These are phyloP conservation scores for Apiospora rasikravindrae DNA, from an alignment of 2,329 filamentous ascomycete genomes.

Conservation along the genomic window DNA sequence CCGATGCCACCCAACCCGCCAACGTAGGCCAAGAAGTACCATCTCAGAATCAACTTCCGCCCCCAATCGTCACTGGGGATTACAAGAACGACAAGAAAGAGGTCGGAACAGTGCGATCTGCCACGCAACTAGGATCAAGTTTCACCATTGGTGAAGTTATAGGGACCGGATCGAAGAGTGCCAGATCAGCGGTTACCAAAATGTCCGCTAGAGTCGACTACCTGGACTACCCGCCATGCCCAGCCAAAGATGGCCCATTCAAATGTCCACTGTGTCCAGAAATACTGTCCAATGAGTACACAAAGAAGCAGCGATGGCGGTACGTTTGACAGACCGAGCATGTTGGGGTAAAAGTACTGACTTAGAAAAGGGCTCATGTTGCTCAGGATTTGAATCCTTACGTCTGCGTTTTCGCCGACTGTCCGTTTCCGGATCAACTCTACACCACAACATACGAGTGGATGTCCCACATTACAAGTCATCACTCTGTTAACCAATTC, in stretches of 20 bases:
- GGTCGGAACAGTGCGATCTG: background rate
- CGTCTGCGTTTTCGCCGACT: background rate
- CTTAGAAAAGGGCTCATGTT: background rate
- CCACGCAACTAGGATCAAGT: background rate
- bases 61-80: background rate
- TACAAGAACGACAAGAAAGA: background rate
- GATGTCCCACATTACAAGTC: too few species aligned
- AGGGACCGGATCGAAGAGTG: background rate
- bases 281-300: background rate
- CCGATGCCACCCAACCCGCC: background rate
- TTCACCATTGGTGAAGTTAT: background rate
- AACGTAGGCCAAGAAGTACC: background rate
- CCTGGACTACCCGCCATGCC: background rate
- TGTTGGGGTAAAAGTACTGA: background rate
- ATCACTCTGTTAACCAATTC: too few species aligned
- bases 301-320: background rate
- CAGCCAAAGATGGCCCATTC: background rate
- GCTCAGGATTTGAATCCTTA: background rate
- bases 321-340: background rate
- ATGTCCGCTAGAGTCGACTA: background rate
- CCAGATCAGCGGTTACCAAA: background rate
- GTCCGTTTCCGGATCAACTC: background rate
- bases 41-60: background rate
- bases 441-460: too few species aligned
- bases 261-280: background rate